Evolutionary conservation across 129 eudicot genomes (phyloP), one percentile per base, ranked within the genome.

Genomic region (Artemisia annua): DNA sequence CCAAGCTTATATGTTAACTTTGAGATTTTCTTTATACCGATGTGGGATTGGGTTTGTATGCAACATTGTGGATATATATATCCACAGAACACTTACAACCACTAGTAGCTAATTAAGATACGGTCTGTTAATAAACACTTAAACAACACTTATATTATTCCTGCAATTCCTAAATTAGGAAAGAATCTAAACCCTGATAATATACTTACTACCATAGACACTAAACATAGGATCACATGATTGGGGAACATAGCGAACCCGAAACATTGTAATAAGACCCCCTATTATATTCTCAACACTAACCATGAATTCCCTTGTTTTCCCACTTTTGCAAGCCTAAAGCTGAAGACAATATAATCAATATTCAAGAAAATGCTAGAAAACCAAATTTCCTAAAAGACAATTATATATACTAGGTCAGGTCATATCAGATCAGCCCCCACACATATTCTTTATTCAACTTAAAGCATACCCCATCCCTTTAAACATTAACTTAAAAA

Each of bases 341-440:
- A 46, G 67, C 14, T 62, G 5, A 61, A 61, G 62, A 52, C 44
- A 74, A 28, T 69, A 75, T 55, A 69, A 59, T 22, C 46, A 51
- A 59, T 48, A 60, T 30, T 9, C 70, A 59, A 58, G 35, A 18
- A 48, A 77, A 77, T 59, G 75, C n/a, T 69, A 59, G 35, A 57
- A 67, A 46, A 7, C 58, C 74, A 56, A 66, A 24, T 75, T 68
- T 20, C 70, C 46, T 64, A 71, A 30, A 71, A 28, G 48, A 26
- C 48, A 78, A 55, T 24, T 54, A 43, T 28, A 0, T 4, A 28
- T 13, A 48, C 62, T 18, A 53, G 61, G 78, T 71, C 73, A 71
- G 61, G 78, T 71, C 73, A 71, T 46, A 65, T 46, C 78, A 78
- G 82, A 78, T 78, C 78, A 71, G 61, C 69, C 77, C 73, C 73